Evolutionary conservation across 345 rosid genomes (phyloP), one percentile per base, ranked within the genome.

Genomic region (Dipteronia sinensis): DNA sequence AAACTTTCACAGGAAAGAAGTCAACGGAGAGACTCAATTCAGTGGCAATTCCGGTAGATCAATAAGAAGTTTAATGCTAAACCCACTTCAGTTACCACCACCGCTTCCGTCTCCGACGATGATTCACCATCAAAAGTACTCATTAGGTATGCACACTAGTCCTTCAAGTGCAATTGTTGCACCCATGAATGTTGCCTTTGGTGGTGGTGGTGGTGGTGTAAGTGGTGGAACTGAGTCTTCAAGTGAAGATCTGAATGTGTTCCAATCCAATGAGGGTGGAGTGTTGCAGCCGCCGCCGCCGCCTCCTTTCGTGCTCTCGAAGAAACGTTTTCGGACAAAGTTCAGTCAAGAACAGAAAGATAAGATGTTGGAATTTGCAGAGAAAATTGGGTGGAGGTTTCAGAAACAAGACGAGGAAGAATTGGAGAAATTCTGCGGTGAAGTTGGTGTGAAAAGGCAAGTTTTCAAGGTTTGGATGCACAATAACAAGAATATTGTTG

Each of bases 391-490:
- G 2, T 91, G 97, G 97, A 85, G 94, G 81, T 85, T 93, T 68
- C 87, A 88, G 53, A 87, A 82, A 74, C 94, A 87, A 80, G 95
- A 93, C 0, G 97, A 88, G 11, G 93, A 88, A 5, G 89, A 87
- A 73, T 84, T 93, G 6, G 84, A 87, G 47, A 87, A 83, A 66
- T 90, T 93, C 76, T 93, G 95, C 11, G 78, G 76, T 7, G 95
- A 91, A 58, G 87, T 81, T 73, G 95, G 97, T 3, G 88, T 93
- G 8, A 88, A 81, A 72, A 89, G 95, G 77, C 93, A 84, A 72
- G 95, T 90, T 20, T 90, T 93, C 81, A 91, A 91, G 79, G 97
- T 93, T 8, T 93, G 97, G 97, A 91, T 93, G 97, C 97, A 93
- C 66, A 93, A 93, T 76, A 93, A 93, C 78, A 93, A 93, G 90